phyloP scores from a whole-genome alignment of 2,329 filamentous ascomycete species.

The Ceratocystis cacaofunesta region DNA sequence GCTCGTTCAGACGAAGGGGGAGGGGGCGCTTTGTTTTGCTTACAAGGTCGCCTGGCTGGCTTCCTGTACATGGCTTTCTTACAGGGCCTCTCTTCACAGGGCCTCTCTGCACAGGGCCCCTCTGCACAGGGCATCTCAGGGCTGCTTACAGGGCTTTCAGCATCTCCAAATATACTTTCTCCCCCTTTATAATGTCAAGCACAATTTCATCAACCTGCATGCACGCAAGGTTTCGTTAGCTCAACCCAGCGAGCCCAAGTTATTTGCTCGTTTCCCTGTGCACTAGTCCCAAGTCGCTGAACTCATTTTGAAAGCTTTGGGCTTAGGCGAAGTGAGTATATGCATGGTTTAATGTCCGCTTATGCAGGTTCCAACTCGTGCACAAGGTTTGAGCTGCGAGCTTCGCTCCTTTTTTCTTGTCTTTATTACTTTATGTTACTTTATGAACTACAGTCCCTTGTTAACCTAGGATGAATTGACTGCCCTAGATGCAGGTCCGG shows the following conservation, averaged over 20 bases:
- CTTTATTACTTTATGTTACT: not conserved
- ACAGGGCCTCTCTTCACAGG: no score
- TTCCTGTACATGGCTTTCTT: no score
- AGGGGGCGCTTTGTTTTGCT: not conserved
- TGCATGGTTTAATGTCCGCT: slow-evolving; percentile 8
- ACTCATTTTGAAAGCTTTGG: not conserved
- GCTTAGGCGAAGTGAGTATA: slow-evolving; percentile 10
- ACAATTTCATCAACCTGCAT: not conserved
- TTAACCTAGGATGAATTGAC: slow-evolving; percentile 1
- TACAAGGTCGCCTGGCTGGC: no score
- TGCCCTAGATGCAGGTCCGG: slow-evolving; percentile 6
- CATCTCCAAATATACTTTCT: not conserved
- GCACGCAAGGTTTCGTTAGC: not conserved
- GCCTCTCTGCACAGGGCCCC: no score
- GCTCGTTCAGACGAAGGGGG: not conserved
- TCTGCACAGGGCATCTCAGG: no score
- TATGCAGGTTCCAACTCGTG: slow-evolving; percentile 4
- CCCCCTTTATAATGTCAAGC: not conserved
- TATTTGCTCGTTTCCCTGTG: not conserved
- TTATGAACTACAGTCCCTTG: not conserved
- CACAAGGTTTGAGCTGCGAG: not conserved
- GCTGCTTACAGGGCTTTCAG: not conserved
- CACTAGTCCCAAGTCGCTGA: not conserved
- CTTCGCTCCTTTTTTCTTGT: not conserved
- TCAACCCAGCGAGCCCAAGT: not conserved